Evolutionary conservation across 768 basidiomycete genomes (phyloP).

Genomic region (Tephrocybe sp.): DNA sequence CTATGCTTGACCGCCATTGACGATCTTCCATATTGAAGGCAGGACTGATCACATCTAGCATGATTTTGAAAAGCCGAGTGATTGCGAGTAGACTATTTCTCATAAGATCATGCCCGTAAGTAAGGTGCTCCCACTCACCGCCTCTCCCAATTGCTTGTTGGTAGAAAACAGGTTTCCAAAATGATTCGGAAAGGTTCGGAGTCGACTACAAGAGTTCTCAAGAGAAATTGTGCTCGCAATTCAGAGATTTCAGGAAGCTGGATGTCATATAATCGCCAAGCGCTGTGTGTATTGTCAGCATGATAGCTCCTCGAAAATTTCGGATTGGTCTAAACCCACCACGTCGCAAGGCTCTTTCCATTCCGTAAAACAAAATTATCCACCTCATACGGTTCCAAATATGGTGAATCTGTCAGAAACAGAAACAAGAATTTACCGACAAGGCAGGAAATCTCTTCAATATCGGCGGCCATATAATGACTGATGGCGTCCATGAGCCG

Average conservation of each 20-base stretch:
- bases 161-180: constrained; percentile 39
- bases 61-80: constrained; percentile 59
- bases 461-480: constrained; percentile 46
- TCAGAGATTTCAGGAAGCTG: constrained; percentile 53
- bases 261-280: constrained; percentile 70
- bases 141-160: constrained; percentile 42
- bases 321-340: constrained; percentile 38
- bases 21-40: constrained; percentile 61
- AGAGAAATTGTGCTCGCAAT: constrained; percentile 54
- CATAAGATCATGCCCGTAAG: neutral
- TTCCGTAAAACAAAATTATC: constrained; percentile 75
- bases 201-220: constrained; percentile 64
- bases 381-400: constrained; percentile 64
- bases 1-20: constrained; percentile 66
- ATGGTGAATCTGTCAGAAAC: constrained; percentile 59
- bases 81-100: constrained; percentile 48
- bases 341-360: constrained; percentile 52
- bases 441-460: constrained; percentile 51
- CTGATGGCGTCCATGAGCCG: constrained; percentile 55
- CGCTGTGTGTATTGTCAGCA: constrained; percentile 36
- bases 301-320: neutral
- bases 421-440: constrained; percentile 62
- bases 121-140: constrained; percentile 37
- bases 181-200: constrained; percentile 58
- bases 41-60: constrained; percentile 65